A percentile compares a stretch with the other conserved stretches of the same genome.
Conservation (phyloP, 2,329 filamentous ascomycete genomes). For the Ceratocystis eucalypticola region DNA sequence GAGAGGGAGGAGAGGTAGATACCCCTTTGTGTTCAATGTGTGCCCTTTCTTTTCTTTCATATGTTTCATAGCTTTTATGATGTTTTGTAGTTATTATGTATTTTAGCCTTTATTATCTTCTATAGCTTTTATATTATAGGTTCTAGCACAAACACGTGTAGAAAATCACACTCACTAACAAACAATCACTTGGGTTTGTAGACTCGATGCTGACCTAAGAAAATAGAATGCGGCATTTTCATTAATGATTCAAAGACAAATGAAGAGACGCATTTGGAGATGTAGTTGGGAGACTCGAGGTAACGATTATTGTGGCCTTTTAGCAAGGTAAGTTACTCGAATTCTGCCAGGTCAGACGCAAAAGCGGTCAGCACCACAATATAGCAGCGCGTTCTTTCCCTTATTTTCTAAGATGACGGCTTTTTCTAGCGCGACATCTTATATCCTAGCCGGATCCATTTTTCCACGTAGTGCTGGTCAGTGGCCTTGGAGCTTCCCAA, state of each 20-base stretch:
- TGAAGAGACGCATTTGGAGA: too few species aligned
- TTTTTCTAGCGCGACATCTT: not conserved
- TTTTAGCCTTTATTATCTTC: constrained; percentile 2
- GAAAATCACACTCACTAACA: too few species aligned
- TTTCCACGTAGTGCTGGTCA: not conserved
- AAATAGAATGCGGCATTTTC: too few species aligned
- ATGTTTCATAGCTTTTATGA: constrained; percentile 10
- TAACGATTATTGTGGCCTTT: too few species aligned
- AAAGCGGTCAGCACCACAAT: constrained; percentile 9
- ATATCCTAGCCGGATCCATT: not conserved
- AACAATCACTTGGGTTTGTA: too few species aligned
- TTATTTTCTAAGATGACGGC: not conserved
- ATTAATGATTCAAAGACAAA: too few species aligned
- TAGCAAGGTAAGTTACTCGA: not conserved
- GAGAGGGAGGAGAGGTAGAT: not conserved
- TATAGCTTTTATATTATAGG: not conserved
- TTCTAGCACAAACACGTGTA: not conserved
- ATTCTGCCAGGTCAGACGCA: not conserved
- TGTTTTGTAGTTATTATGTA: not conserved
- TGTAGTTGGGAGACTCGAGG: too few species aligned
- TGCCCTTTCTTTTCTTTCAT: not conserved
- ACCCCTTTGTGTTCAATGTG: not conserved
- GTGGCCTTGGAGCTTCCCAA: constrained; percentile 1
- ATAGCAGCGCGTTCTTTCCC: constrained; percentile 7
- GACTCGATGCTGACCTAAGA: too few species aligned